These are phyloP conservation scores for Saturnispora serradocipensis DNA, from an alignment of 805 yeast genomes.

Conservation along the genomic window DNA sequence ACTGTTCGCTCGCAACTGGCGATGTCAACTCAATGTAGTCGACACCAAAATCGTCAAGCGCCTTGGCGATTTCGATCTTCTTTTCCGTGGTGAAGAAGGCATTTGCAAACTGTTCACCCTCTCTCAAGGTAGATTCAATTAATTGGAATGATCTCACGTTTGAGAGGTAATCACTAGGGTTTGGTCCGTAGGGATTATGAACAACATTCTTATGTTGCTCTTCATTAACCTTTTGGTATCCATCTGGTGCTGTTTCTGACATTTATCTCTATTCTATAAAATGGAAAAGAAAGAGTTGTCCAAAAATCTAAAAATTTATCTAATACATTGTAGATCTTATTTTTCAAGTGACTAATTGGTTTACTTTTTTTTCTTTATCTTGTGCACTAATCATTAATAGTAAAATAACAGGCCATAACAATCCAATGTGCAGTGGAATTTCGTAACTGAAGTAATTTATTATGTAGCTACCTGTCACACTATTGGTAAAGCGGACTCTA, in stretches of 20 bases:
- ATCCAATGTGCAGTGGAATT: background rate
- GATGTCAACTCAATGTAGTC: conserved; percentile 97
- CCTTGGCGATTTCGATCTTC: conserved; percentile 95
- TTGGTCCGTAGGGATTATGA: conserved; percentile 77
- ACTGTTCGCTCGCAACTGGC: conserved; percentile 96
- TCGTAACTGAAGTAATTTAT: background rate
- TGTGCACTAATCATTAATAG: background rate
- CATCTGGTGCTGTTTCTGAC: conserved; percentile 5
- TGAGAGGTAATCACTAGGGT: conserved; percentile 85
- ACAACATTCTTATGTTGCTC: conserved; percentile 29
- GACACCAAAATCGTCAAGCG: conserved; percentile 94
- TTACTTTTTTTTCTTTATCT: background rate
- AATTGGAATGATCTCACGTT: conserved; percentile 84
- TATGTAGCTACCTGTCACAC: too few relatives aligned
- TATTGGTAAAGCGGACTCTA: too few relatives aligned
- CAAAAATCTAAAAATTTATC: background rate
- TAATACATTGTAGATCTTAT: too few relatives aligned
- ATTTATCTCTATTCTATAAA: background rate
- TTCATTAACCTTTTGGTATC: conserved; percentile 39
- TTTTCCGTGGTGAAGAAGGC: conserved; percentile 92
- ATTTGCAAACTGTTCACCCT: conserved; percentile 98
- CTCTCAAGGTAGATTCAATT: conserved; percentile 93
- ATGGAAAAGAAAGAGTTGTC: background rate
- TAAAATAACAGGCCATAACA: background rate
- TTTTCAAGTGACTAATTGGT: background rate